Conservation (phyloP, 1,284 basidiomycete species). For the Cerioporus squamosus region DNA sequence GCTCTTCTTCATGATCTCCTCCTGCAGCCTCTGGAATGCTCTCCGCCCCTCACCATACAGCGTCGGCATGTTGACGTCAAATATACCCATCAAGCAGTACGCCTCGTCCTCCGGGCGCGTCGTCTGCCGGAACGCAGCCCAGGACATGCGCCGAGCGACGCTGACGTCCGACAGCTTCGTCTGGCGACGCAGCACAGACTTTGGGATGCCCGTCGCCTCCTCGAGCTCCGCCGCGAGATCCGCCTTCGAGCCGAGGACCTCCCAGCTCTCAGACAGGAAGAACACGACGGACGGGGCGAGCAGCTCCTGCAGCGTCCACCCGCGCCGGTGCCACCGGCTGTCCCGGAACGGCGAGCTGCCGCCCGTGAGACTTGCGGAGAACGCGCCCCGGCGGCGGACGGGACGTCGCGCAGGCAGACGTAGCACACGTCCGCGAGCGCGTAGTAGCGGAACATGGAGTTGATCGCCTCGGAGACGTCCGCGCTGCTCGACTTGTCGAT, state of each 20-base stretch:
- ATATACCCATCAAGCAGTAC: constrained; percentile 16
- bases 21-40: constrained; percentile 14
- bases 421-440: background rate
- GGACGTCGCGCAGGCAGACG: background rate
- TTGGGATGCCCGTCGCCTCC: background rate
- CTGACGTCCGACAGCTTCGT: background rate
- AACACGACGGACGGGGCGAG: background rate
- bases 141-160: constrained; percentile 18
- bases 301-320: constrained; percentile 8
- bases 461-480: constrained; percentile 9
- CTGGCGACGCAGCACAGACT: background rate
- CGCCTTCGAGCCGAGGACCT: background rate
- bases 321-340: background rate
- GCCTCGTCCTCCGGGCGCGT: constrained; percentile 15
- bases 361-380: too few species aligned
- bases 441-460: constrained; percentile 9
- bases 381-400: background rate
- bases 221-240: background rate
- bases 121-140: constrained; percentile 13
- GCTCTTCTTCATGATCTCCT: constrained; percentile 14
- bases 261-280: constrained; percentile 3
- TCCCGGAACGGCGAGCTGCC: background rate
- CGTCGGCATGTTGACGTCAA: constrained; percentile 15
- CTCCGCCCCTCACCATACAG: constrained; percentile 13
- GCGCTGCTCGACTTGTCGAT: constrained; percentile 10